Percentiles rank a stretch among this genome's conserved stretches.
Evolutionary conservation across 345 rosid genomes (phyloP).

Genomic region (Nasturtium officinale): DNA sequence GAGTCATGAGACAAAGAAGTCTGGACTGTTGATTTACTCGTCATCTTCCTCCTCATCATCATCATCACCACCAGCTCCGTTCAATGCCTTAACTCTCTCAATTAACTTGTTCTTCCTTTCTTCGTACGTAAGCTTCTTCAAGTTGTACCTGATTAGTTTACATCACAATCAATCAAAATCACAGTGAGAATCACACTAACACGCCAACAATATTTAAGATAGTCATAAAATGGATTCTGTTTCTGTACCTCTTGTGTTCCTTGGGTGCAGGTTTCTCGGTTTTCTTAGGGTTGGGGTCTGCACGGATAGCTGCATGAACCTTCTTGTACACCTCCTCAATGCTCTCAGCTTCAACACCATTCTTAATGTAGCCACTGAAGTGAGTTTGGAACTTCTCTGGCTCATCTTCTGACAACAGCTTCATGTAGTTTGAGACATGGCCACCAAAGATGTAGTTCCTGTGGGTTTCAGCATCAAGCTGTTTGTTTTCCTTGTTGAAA

Average conservation of each 20-base stretch:
- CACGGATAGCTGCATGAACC: conserved; percentile 31
- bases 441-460: conserved; percentile 80
- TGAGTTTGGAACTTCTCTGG: conserved; percentile 35
- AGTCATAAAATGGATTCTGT: neutral
- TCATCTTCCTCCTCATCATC: conserved; percentile 27
- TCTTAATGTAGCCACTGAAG: conserved; percentile 31
- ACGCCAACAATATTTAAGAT: neutral
- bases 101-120: conserved; percentile 38
- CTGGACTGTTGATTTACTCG: conserved; percentile 13
- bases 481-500: conserved; percentile 49
- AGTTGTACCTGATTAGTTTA: conserved; percentile 28
- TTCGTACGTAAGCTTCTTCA: conserved; percentile 31
- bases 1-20: neutral
- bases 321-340: conserved; percentile 35
- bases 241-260: conserved; percentile 33
- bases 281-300: conserved; percentile 34
- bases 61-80: conserved; percentile 22
- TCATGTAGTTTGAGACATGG: conserved; percentile 84
- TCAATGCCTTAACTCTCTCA: conserved; percentile 31
- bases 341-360: conserved; percentile 24
- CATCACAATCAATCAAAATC: neutral
- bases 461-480: conserved; percentile 79
- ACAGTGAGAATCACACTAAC: neutral
- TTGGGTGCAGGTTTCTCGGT: conserved; percentile 23
- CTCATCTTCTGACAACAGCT: conserved; percentile 47